These are phyloP conservation scores for Sarocladium brachiariae DNA, from an alignment of 2,329 filamentous ascomycete species.

Conservation along the genomic window DNA sequence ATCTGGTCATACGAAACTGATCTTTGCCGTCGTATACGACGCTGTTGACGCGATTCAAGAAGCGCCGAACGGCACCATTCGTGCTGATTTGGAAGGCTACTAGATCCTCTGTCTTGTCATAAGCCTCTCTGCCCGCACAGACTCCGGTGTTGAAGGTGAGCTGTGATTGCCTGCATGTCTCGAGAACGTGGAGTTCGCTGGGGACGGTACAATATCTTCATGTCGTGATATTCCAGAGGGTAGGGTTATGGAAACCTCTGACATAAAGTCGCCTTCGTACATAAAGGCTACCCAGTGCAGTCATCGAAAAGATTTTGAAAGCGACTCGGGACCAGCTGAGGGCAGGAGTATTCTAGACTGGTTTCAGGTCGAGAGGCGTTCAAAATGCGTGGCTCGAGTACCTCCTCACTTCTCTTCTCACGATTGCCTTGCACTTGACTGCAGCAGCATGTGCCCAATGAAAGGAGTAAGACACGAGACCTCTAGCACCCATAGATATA, in stretches of 20 bases:
- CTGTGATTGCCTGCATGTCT: not conserved
- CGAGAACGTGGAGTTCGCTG: conserved; percentile 9
- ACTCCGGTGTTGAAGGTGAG: conserved; percentile 1
- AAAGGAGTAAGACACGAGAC: conserved; percentile 18
- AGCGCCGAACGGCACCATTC: conserved; percentile 23
- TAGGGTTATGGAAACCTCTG: conserved; percentile 20
- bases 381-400: too few species aligned
- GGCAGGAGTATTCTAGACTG: not conserved
- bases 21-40: conserved; percentile 23
- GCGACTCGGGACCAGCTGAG: not conserved
- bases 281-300: conserved; percentile 24
- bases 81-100: conserved; percentile 25
- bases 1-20: conserved; percentile 15
- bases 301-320: conserved; percentile 19
- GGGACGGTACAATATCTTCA: conserved; percentile 22
- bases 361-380: not conserved
- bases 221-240: conserved; percentile 23
- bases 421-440: conserved; percentile 21
- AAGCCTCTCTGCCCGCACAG: not conserved
- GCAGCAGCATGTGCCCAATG: conserved; percentile 20
- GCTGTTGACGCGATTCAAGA: conserved; percentile 23
- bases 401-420: conserved; percentile 9
- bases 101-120: conserved; percentile 16
- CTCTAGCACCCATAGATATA: conserved; percentile 19
- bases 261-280: conserved; percentile 24